A percentile compares a stretch with the other conserved stretches of the same genome.
Conservation (phyloP, 768 basidiomycete genomes). For the Coprinellus micaceus region DNA sequence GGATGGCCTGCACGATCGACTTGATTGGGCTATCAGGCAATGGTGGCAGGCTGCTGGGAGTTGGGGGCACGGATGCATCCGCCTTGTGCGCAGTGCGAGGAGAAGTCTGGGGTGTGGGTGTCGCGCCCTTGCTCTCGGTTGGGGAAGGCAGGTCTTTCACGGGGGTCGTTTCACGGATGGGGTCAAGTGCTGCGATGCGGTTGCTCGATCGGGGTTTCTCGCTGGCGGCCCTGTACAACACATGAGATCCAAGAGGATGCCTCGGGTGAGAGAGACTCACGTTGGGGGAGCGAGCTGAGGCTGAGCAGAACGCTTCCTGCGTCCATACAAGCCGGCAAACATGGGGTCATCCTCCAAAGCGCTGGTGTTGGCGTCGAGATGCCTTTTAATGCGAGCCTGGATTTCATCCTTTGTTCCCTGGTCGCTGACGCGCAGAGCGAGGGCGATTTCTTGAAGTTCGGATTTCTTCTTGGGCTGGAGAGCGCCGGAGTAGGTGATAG, state of each 20-base stretch:
- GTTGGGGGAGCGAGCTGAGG: conserved; percentile 22
- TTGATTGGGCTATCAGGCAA: conserved; percentile 37
- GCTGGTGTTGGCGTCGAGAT: conserved; percentile 56
- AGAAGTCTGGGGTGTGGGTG: conserved; percentile 24
- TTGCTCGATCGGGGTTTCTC: conserved; percentile 23
- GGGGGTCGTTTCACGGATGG: conserved; percentile 47
- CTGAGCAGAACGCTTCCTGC: conserved; percentile 39
- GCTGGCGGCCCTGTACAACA: background rate
- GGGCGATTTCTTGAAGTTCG: conserved; percentile 61
- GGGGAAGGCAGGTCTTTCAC: conserved; percentile 44
- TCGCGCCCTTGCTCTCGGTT: conserved; percentile 11
- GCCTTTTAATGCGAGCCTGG: conserved; percentile 55
- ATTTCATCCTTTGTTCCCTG: conserved; percentile 63
- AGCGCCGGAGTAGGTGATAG: conserved; percentile 44
- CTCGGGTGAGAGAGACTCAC: conserved; percentile 1
- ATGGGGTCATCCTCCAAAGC: conserved; percentile 53
- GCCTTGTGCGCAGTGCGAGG: conserved; percentile 17
- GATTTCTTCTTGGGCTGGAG: conserved; percentile 66
- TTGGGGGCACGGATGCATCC: no score
- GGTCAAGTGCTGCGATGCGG: conserved; percentile 31
- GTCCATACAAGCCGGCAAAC: conserved; percentile 55
- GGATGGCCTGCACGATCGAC: conserved; percentile 35
- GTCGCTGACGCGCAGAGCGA: conserved; percentile 48
- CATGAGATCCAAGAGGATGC: background rate
- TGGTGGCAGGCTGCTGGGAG: conserved; percentile 38